phyloP scores from a whole-genome alignment of 768 basidiomycete species.

The Russula earlei region DNA sequence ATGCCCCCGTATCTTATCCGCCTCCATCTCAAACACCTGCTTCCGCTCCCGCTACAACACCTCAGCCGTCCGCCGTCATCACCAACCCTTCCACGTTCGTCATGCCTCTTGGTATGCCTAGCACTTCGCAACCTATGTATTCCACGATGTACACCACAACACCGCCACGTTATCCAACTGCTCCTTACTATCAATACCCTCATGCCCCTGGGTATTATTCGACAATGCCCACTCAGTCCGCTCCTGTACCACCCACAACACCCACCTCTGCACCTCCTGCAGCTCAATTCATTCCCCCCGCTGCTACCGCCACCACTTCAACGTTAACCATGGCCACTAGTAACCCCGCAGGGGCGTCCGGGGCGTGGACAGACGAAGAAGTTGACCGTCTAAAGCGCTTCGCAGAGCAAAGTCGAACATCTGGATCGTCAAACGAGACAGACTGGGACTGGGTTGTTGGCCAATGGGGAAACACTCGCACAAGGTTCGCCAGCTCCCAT shows the following conservation, averaged over 20 bases:
- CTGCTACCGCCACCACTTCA: slow-evolving; percentile 9
- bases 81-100: slow-evolving; percentile 68
- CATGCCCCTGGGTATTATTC: slow-evolving; percentile 26
- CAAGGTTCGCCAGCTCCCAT: slow-evolving; percentile 40
- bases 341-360: slow-evolving; percentile 43
- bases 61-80: slow-evolving; percentile 42
- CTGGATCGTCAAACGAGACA: slow-evolving; percentile 39
- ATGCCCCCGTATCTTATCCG: slow-evolving; percentile 29
- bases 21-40: slow-evolving; percentile 25
- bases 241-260: slow-evolving; percentile 15
- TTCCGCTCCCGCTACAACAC: slow-evolving; percentile 26
- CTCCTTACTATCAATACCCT: slow-evolving; percentile 56
- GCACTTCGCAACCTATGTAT: slow-evolving; percentile 36
- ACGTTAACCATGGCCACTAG: slow-evolving; percentile 17
- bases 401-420: slow-evolving; percentile 53
- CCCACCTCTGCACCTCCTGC: slow-evolving; percentile 25
- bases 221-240: slow-evolving; percentile 12
- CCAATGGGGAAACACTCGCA: slow-evolving; percentile 65
- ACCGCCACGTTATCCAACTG: slow-evolving; percentile 43
- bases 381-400: slow-evolving; percentile 56
- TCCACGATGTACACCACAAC: slow-evolving; percentile 28
- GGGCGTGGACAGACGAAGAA: slow-evolving; percentile 75
- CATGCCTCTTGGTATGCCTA: slow-evolving; percentile 44
- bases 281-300: slow-evolving; percentile 12
- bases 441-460: slow-evolving; percentile 74